phyloP scores from a whole-genome alignment of 176 grass and related monocot species.

The Carex parvula region DNA sequence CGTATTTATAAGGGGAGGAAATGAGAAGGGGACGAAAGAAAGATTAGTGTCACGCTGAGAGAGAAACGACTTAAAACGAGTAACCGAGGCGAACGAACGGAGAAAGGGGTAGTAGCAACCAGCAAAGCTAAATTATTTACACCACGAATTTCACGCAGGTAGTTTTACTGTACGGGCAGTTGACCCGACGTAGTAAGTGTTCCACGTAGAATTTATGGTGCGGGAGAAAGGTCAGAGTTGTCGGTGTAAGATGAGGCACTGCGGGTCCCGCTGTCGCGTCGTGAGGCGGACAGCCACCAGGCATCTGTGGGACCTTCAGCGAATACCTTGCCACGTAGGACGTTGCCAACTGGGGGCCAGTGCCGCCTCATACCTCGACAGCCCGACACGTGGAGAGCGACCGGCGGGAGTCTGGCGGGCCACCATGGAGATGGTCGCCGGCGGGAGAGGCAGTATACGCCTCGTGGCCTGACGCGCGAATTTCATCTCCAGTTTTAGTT shows the following conservation, averaged over 20 bases:
- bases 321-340: not conserved
- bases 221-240: slow-evolving; percentile 43
- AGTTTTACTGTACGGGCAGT: not conserved
- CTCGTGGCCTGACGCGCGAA: not conserved
- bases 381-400: slow-evolving; percentile 30
- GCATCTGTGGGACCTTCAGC: slow-evolving; percentile 32
- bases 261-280: slow-evolving; percentile 49
- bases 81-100: slow-evolving; percentile 27
- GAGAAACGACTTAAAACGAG: not conserved
- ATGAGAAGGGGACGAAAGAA: not conserved
- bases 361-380: slow-evolving; percentile 18
- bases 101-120: not conserved
- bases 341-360: slow-evolving; percentile 22
- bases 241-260: slow-evolving; percentile 30
- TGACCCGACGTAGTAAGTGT: not conserved
- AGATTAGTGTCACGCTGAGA: not conserved
- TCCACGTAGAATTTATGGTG: slow-evolving; percentile 13
- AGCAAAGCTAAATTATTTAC: not conserved
- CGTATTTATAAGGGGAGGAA: slow-evolving; percentile 47
- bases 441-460: not conserved
- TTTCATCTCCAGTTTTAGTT: not conserved
- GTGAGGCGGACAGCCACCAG: slow-evolving; percentile 42
- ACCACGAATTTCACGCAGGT: slow-evolving; percentile 7
- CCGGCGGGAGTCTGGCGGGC: slow-evolving; percentile 9
- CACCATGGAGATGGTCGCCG: slow-evolving; percentile 5